phyloP scores from a whole-genome alignment of 257 asterid species.

The Solanum raphanifolium region DNA sequence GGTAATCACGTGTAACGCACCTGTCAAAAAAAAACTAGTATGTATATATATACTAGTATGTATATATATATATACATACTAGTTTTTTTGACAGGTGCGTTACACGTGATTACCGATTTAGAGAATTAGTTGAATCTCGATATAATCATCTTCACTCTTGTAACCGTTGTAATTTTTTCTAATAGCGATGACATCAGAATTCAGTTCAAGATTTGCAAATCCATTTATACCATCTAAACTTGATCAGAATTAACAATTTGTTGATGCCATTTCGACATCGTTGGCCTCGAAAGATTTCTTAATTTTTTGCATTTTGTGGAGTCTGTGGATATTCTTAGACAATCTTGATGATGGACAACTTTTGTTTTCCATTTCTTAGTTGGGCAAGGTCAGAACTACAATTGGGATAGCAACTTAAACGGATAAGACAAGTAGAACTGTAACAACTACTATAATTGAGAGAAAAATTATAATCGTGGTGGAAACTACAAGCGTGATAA shows the following conservation, averaged over 20 bases:
- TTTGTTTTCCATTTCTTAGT: background rate
- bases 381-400: background rate
- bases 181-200: background rate
- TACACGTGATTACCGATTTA: background rate
- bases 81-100: no score
- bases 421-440: no score
- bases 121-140: background rate
- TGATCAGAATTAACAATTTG: background rate
- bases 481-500: no score
- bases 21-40: no score
- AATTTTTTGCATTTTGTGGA: background rate
- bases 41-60: no score
- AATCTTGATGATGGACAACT: background rate
- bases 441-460: no score
- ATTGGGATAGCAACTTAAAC: no score
- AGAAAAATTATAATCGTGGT: no score
- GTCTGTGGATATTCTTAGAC: background rate
- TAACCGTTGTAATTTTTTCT: background rate
- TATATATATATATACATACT: no score
- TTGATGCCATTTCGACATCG: no score
- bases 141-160: background rate
- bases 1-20: no score
- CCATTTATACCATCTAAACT: background rate
- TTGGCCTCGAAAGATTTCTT: background rate
- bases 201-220: background rate